Conservation (phyloP, 2,329 filamentous ascomycete species). For the Arachnopeziza araneosa region DNA sequence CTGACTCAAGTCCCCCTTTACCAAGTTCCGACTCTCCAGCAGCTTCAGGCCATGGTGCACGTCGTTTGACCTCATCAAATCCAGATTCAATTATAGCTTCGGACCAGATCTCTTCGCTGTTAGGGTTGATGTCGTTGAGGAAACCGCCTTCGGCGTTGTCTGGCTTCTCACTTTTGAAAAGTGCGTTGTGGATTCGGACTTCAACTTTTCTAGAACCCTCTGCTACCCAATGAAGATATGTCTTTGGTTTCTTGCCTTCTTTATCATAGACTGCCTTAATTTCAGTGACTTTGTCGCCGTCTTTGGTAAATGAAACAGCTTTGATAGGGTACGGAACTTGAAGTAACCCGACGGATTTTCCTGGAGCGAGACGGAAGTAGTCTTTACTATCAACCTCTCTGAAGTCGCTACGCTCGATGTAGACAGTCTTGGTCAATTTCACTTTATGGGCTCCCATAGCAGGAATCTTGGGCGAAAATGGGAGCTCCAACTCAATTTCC, state of each 20-base stretch:
- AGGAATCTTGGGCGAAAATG: conserved; percentile 78
- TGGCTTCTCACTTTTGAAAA: conserved; percentile 86
- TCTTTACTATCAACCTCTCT: conserved; percentile 65
- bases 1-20: conserved; percentile 61
- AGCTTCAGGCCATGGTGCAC: conserved; percentile 77
- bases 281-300: conserved; percentile 54
- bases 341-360: conserved; percentile 68
- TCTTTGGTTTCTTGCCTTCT: conserved; percentile 67
- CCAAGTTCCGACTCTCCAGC: conserved; percentile 58
- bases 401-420: conserved; percentile 79
- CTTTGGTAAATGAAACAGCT: conserved; percentile 64
- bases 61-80: conserved; percentile 66
- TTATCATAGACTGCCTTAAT: conserved; percentile 65
- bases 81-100: conserved; percentile 78
- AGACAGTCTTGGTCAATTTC: conserved; percentile 69
- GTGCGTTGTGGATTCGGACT: conserved; percentile 70
- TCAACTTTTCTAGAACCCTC: conserved; percentile 64
- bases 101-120: conserved; percentile 74
- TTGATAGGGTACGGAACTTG: conserved; percentile 66
- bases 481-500: conserved; percentile 63
- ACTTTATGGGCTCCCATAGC: conserved; percentile 56
- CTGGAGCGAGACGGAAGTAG: conserved; percentile 73
- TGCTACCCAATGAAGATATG: conserved; percentile 87
- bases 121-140: conserved; percentile 75
- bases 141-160: conserved; percentile 73